Base-by-base conservation (phyloP, 768 basidiomycete genomes). In the Naganishia kalamii region DNA sequence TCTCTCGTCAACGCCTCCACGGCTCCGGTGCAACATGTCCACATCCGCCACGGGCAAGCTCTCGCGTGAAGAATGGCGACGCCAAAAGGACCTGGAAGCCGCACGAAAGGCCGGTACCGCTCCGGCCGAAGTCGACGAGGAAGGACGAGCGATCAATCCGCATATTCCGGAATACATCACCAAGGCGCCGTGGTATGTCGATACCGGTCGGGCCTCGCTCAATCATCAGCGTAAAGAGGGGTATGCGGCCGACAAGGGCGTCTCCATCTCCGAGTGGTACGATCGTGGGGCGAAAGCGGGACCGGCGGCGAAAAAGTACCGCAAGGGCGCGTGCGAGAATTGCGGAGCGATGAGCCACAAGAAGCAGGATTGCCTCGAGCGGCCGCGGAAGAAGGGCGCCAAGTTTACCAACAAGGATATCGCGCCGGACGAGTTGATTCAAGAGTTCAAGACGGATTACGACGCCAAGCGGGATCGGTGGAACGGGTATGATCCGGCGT, bases 141-240 rank as follows among this genome's bases (percentile, higher is more conserved):
- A 96, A 77, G 96, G 96, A 59, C 87, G 85, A 73, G 86, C 92
- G 54, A 98, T 99, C 80, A 99, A 98, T 74, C 96, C 96, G 35
- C 96, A 99, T 79, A 98, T 99, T 80, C 96, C 96, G 75, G 91
- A 97, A 80, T 99, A 97, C 77, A 99, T 99, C 76, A 91, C 94
- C 7, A 91, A 94, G 78, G 94, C 92, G 8, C 96, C 96, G 64
- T 99, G 96, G 96, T 99, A 98, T 79, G 85, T 94, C 70, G 90
- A 97, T 79, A 92, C 89, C 4, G 96, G 92, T 49, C 87, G 85
- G 35, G 92, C 96, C 0, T 92, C 92, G 11, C 83, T 99, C 62
- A 90, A 87, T 75, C 94, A 97, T 82, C 96, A 99, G 77, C 87
- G 94, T 71, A 87, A 84, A 23, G 64, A 65, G 29, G 48, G 41